Percentiles rank a stretch among this genome's conserved stretches.
Evolutionary conservation across 2,329 filamentous ascomycete species (phyloP).

Genomic region (Penicillium vulpinum): DNA sequence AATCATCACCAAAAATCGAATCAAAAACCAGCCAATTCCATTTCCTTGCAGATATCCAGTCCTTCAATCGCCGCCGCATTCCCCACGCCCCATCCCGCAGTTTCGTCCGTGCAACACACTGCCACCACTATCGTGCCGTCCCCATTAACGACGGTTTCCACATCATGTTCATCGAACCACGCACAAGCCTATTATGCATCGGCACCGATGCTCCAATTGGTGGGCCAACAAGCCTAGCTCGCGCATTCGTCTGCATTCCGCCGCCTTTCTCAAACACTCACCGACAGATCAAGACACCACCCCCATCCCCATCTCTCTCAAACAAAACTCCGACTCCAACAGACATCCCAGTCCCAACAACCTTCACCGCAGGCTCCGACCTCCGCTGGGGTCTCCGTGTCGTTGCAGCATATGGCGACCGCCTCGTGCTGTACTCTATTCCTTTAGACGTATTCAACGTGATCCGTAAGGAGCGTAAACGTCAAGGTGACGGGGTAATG

Average conservation of each 20-base stretch:
- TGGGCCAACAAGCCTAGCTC: constrained; percentile 58
- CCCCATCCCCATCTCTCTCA: not conserved
- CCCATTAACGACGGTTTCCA: constrained; percentile 67
- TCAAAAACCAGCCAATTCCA: constrained; percentile 31
- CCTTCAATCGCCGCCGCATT: constrained; percentile 26
- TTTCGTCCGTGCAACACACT: constrained; percentile 45
- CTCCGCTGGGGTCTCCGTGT: constrained; percentile 59
- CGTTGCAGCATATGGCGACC: constrained; percentile 55
- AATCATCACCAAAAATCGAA: constrained; percentile 16
- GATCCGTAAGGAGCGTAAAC: constrained; percentile 36
- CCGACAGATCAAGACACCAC: not conserved
- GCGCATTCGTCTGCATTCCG: constrained; percentile 59
- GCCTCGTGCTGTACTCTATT: constrained; percentile 61
- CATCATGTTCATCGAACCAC: constrained; percentile 64
- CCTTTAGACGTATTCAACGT: constrained; percentile 57
- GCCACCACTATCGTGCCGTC: constrained; percentile 64
- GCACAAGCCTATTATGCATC: constrained; percentile 57
- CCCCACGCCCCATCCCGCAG: constrained; percentile 27
- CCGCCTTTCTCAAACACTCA: constrained; percentile 32
- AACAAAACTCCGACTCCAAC: not conserved
- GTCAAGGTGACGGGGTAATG: constrained; percentile 34
- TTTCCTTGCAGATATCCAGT: constrained; percentile 29
- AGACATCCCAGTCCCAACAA: constrained; percentile 44
- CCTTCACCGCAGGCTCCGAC: constrained; percentile 60
- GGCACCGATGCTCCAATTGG: constrained; percentile 61